Evolutionary conservation across 148 eudicot genomes (phyloP).

Genomic region (Agrostemma githago): DNA sequence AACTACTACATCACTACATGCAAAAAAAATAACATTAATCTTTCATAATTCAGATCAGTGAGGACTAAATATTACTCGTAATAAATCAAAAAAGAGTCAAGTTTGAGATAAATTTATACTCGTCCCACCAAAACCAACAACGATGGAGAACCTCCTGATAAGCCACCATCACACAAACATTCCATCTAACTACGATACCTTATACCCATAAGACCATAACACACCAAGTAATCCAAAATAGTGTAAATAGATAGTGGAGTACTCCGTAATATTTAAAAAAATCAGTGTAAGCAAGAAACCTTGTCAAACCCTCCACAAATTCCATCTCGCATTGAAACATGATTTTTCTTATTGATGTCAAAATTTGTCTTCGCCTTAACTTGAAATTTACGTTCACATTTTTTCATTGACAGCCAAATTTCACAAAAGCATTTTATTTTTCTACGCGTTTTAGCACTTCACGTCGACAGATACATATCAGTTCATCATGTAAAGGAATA

Average conservation of each 20-base stretch:
- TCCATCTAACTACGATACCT: background rate
- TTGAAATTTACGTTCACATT: background rate
- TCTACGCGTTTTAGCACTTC: background rate
- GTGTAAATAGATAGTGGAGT: background rate
- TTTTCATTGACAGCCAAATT: conserved; percentile 3
- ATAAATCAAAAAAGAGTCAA: background rate
- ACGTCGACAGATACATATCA: background rate
- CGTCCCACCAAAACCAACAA: background rate
- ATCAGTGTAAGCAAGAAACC: background rate
- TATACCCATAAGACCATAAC: background rate
- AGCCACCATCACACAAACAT: background rate
- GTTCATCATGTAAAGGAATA: background rate
- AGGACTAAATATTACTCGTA: background rate
- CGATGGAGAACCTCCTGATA: background rate
- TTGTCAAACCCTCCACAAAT: conserved; percentile 2
- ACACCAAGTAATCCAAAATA: conserved; percentile 1
- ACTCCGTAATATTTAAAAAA: too few relatives aligned
- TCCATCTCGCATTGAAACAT: background rate
- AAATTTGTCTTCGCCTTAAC: conserved; percentile 9
- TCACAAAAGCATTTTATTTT: conserved; percentile 10
- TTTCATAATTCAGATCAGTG: background rate
- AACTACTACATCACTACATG: too few relatives aligned
- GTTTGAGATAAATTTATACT: background rate
- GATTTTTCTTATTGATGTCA: conserved; percentile 1
- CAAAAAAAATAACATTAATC: background rate